Percentiles rank a stretch among this genome's conserved stretches.
These are phyloP conservation scores for Talaromyces piceae DNA, from an alignment of 2,329 filamentous ascomycete species.

Conservation along the genomic window DNA sequence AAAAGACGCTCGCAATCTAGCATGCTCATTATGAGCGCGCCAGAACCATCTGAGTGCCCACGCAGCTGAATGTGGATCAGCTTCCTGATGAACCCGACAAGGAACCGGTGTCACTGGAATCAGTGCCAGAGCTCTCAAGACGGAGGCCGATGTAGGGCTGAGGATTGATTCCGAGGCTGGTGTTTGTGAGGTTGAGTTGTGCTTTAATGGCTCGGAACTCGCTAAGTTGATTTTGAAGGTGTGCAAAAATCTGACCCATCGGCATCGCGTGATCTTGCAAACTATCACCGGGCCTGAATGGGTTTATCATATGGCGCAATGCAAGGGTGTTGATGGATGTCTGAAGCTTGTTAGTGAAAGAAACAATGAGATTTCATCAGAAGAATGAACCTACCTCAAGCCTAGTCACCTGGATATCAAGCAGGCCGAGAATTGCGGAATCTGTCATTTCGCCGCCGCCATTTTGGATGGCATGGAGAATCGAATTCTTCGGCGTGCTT, in stretches of 20 bases:
- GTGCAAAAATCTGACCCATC: constrained; percentile 58
- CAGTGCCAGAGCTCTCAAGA: constrained; percentile 1
- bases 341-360: constrained; percentile 38
- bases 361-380: not conserved
- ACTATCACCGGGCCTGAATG: constrained; percentile 53
- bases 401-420: constrained; percentile 90
- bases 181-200: constrained; percentile 20
- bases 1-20: no score
- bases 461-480: constrained; percentile 66
- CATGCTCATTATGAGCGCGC: no score
- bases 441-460: constrained; percentile 81
- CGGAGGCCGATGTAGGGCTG: constrained; percentile 1
- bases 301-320: constrained; percentile 69
- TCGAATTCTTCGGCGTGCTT: constrained; percentile 71
- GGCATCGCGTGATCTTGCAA: constrained; percentile 69
- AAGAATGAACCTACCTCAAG: constrained; percentile 67
- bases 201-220: constrained; percentile 36
- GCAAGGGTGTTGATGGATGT: constrained; percentile 72
- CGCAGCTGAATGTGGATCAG: not conserved
- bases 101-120: constrained; percentile 4
- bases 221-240: constrained; percentile 34
- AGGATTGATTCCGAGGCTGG: constrained; percentile 1
- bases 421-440: constrained; percentile 75
- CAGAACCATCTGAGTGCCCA: no score
- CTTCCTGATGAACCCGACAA: constrained; percentile 3